phyloP scores from a whole-genome alignment of 2,329 filamentous ascomycete species.

The Cytospora leucostoma region DNA sequence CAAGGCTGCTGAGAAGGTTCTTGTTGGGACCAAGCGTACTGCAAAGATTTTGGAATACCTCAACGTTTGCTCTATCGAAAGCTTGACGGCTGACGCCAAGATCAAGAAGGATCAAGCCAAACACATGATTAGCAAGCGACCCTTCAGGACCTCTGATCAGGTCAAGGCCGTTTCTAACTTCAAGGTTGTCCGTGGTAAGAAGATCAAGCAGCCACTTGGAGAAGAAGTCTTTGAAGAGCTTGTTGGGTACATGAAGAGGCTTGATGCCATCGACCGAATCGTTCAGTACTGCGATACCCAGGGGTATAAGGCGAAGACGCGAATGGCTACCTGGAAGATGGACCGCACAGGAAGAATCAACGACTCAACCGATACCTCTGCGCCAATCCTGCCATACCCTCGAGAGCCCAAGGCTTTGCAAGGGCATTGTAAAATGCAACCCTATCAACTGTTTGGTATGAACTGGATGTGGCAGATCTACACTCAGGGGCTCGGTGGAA shows the following conservation, averaged over 20 bases:
- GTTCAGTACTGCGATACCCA: slow-evolving; percentile 74
- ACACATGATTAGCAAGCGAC: slow-evolving; percentile 70
- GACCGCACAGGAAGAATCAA: slow-evolving; percentile 48
- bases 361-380: slow-evolving; percentile 35
- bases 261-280: slow-evolving; percentile 80
- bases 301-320: slow-evolving; percentile 57
- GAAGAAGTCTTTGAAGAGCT: slow-evolving; percentile 54
- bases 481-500: slow-evolving; percentile 77
- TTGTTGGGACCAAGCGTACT: slow-evolving; percentile 38
- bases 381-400: slow-evolving; percentile 47
- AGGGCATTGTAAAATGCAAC: slow-evolving; percentile 76
- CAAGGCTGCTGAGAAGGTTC: slow-evolving; percentile 24
- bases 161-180: slow-evolving; percentile 60
- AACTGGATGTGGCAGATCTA: slow-evolving; percentile 93
- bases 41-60: slow-evolving; percentile 72
- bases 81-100: slow-evolving; percentile 80
- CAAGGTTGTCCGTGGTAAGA: slow-evolving; percentile 45
- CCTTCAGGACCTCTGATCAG: slow-evolving; percentile 67
- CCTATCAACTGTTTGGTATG: slow-evolving; percentile 90
- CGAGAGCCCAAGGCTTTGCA: slow-evolving; percentile 78
- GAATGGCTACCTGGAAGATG: slow-evolving; percentile 51
- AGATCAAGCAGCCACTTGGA: slow-evolving; percentile 51
- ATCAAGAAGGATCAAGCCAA: slow-evolving; percentile 70
- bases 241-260: slow-evolving; percentile 75
- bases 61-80: slow-evolving; percentile 74